These are phyloP conservation scores for Emergomyces orientalis DNA, from an alignment of 2,329 filamentous ascomycete genomes.

Conservation along the genomic window DNA sequence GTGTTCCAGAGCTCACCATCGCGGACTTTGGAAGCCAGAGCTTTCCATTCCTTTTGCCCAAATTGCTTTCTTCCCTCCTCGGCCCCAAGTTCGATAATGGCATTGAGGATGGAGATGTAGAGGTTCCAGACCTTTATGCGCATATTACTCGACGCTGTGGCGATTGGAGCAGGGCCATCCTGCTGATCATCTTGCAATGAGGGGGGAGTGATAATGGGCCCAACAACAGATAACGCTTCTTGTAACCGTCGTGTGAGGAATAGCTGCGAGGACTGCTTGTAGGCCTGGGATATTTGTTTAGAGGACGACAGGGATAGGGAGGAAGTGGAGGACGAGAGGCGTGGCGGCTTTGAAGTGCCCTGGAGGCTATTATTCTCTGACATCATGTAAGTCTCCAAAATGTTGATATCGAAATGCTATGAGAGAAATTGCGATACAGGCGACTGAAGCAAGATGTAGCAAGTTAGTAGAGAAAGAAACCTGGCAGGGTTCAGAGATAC, in stretches of 20 bases:
- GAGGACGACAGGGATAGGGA: slow-evolving; percentile 48
- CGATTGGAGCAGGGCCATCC: slow-evolving; percentile 58
- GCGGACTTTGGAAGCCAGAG: slow-evolving; percentile 70
- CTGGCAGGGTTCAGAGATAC: not conserved
- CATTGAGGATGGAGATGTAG: slow-evolving; percentile 87
- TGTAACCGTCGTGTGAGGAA: slow-evolving; percentile 89
- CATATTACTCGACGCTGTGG: slow-evolving; percentile 68
- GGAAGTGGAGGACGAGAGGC: slow-evolving; percentile 58
- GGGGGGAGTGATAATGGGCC: slow-evolving; percentile 65
- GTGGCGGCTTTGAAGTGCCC: slow-evolving; percentile 41
- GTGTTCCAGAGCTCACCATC: slow-evolving; percentile 94
- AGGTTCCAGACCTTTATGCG: slow-evolving; percentile 95
- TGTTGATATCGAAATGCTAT: not conserved
- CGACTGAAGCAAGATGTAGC: not conserved
- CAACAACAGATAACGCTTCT: slow-evolving; percentile 76
- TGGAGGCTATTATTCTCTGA: slow-evolving; percentile 22
- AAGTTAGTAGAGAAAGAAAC: not conserved
- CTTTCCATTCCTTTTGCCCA: slow-evolving; percentile 75
- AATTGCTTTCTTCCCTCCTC: slow-evolving; percentile 87
- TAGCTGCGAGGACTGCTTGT: slow-evolving; percentile 86
- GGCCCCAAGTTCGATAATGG: slow-evolving; percentile 75
- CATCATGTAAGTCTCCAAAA: slow-evolving; percentile 6
- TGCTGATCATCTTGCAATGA: slow-evolving; percentile 23
- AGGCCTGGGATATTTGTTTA: slow-evolving; percentile 75
- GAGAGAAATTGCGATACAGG: not conserved